These are phyloP conservation scores for Leccinum barrowsii DNA, from an alignment of 768 basidiomycete genomes.

Conservation along the genomic window DNA sequence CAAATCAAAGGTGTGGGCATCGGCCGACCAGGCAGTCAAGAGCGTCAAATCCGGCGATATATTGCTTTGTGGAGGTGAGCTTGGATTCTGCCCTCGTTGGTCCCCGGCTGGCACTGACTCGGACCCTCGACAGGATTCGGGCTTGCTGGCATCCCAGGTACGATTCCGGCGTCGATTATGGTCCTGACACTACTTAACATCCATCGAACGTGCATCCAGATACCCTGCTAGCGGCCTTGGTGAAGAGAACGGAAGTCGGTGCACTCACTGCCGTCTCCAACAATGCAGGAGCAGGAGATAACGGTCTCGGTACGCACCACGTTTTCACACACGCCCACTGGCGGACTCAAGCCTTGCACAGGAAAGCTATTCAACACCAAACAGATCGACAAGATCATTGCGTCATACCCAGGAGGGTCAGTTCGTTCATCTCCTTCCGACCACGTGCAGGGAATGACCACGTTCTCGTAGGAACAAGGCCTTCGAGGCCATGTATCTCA, in stretches of 20 bases:
- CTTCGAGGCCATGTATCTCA: slow-evolving; percentile 78
- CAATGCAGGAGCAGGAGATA: slow-evolving; percentile 73
- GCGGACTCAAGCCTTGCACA: slow-evolving; percentile 26
- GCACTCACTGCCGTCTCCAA: slow-evolving; percentile 84
- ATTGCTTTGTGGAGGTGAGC: slow-evolving; percentile 77
- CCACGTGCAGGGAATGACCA: not conserved
- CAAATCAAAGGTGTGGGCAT: slow-evolving; percentile 71
- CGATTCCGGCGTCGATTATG: slow-evolving; percentile 3
- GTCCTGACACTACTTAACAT: too few relatives aligned
- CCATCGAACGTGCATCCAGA: slow-evolving; percentile 40
- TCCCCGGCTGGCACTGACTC: not conserved
- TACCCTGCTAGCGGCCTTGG: slow-evolving; percentile 76
- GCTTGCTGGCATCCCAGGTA: slow-evolving; percentile 83
- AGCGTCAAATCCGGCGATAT: slow-evolving; percentile 79
- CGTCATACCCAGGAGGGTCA: slow-evolving; percentile 86
- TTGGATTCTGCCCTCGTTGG: not conserved
- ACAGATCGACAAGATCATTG: slow-evolving; percentile 80
- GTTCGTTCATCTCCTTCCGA: slow-evolving; percentile 14
- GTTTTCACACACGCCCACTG: not conserved
- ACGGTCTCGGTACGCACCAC: slow-evolving; percentile 56
- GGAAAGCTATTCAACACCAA: slow-evolving; percentile 71
- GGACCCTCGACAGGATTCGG: slow-evolving; percentile 67
- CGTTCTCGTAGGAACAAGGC: slow-evolving; percentile 64
- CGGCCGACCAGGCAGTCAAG: slow-evolving; percentile 78
- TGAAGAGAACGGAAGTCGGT: slow-evolving; percentile 68